phyloP scores from a whole-genome alignment of 1,139 yeast genomes.

The Barnettozyma hawaiiensis region DNA sequence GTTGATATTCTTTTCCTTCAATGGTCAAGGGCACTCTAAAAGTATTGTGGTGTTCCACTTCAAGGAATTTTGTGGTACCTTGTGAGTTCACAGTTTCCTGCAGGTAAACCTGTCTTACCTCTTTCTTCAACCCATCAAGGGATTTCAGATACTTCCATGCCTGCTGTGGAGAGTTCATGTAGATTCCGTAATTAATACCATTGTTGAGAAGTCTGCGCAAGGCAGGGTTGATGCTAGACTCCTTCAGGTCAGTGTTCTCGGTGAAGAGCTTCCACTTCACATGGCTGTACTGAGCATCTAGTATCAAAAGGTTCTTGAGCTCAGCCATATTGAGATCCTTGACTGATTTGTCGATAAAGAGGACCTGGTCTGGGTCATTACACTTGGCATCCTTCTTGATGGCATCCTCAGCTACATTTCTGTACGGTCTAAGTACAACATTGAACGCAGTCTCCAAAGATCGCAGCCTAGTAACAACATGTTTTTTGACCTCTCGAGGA shows the following conservation, averaged over 20 bases:
- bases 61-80: conserved; percentile 4
- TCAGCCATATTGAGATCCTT: conserved; percentile 16
- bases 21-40: conserved; percentile 11
- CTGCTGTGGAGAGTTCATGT: conserved; percentile 15
- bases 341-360: conserved; percentile 16
- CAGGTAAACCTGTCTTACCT: conserved; percentile 1
- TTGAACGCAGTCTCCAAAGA: conserved; percentile 3
- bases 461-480: background rate
- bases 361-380: background rate
- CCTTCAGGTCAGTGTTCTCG: conserved; percentile 6
- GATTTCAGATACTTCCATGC: conserved; percentile 1
- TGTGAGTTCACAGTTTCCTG: background rate
- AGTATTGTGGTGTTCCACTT: conserved; percentile 1
- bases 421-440: background rate
- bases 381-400: background rate
- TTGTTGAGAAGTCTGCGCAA: conserved; percentile 19
- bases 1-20: conserved; percentile 4
- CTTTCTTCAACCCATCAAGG: background rate
- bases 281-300: conserved; percentile 8
- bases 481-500: background rate
- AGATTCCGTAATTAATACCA: conserved; percentile 15
- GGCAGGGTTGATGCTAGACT: conserved; percentile 11
- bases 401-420: background rate
- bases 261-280: conserved; percentile 17
- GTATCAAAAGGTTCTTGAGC: conserved; percentile 10